phyloP scores from a whole-genome alignment of 345 rosid species.

The Trapa incisa region DNA sequence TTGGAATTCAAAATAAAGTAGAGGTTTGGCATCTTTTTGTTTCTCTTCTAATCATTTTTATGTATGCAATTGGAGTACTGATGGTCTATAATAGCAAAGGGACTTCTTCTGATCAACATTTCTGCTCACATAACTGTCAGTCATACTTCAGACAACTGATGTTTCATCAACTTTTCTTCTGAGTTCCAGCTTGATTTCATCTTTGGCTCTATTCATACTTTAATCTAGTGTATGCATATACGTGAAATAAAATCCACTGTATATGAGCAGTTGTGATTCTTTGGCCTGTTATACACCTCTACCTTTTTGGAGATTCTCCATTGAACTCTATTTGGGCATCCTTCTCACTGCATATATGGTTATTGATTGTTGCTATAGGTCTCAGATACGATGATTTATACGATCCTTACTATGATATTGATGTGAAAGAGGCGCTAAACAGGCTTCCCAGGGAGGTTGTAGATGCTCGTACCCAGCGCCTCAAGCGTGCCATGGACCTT shows the following conservation, averaged over 20 bases:
- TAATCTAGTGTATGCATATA: neutral
- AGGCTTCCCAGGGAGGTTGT: conserved; percentile 83
- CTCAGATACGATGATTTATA: conserved; percentile 83
- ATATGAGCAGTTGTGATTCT: no score
- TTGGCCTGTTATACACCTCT: neutral
- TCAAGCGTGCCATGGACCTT: conserved; percentile 97
- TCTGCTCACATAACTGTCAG: neutral
- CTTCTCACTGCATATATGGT: neutral
- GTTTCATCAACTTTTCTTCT: neutral
- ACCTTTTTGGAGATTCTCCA: neutral
- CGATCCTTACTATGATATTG: conserved; percentile 73
- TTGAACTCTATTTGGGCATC: neutral
- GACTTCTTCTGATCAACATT: neutral
- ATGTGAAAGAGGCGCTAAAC: conserved; percentile 75
- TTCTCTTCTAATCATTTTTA: neutral
- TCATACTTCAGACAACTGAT: neutral
- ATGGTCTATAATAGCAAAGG: neutral
- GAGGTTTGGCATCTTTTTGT: no score
- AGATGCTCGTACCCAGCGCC: conserved; percentile 91
- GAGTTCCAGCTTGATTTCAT: neutral
- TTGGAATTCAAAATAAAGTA: no score
- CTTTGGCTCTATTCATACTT: neutral
- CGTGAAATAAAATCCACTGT: neutral
- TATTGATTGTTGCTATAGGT: conserved; percentile 24
- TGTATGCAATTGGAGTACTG: neutral